These are phyloP conservation scores for Picea mariana DNA, from an alignment of 83 land plant genomes.

Conservation along the genomic window DNA sequence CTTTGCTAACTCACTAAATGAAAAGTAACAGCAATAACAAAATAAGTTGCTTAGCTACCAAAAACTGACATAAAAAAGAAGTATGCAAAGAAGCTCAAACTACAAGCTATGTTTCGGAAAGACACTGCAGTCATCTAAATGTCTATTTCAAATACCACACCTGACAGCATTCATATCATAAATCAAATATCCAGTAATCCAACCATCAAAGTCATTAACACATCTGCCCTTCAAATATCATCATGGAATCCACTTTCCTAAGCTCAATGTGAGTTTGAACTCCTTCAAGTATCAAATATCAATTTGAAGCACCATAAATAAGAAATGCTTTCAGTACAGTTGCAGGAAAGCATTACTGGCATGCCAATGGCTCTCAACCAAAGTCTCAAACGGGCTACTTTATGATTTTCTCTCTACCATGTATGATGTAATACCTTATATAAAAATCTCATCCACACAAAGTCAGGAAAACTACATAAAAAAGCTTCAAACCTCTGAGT, in stretches of 20 bases:
- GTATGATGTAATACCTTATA: too few species aligned
- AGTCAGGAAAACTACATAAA: background rate
- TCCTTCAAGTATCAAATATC: background rate
- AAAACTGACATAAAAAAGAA: too few species aligned
- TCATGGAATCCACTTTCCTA: background rate
- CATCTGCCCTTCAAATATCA: background rate
- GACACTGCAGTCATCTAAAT: background rate
- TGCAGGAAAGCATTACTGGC: background rate
- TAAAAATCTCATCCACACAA: background rate
- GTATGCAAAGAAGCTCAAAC: background rate
- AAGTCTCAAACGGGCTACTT: too few species aligned
- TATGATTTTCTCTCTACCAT: too few species aligned
- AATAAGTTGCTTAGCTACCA: background rate
- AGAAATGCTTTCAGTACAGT: background rate
- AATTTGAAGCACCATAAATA: background rate
- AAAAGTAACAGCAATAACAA: background rate
- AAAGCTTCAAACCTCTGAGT: background rate
- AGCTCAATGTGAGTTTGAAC: background rate
- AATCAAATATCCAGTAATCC: background rate
- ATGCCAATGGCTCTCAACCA: too few species aligned
- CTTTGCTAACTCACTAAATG: background rate
- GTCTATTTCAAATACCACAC: background rate
- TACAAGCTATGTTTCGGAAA: background rate
- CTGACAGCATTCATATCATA: background rate
- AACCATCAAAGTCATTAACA: background rate